Evolutionary conservation across 2,329 filamentous ascomycete species (phyloP), one percentile per base, ranked within the genome.

Genomic region (Ascomycota sp.): DNA sequence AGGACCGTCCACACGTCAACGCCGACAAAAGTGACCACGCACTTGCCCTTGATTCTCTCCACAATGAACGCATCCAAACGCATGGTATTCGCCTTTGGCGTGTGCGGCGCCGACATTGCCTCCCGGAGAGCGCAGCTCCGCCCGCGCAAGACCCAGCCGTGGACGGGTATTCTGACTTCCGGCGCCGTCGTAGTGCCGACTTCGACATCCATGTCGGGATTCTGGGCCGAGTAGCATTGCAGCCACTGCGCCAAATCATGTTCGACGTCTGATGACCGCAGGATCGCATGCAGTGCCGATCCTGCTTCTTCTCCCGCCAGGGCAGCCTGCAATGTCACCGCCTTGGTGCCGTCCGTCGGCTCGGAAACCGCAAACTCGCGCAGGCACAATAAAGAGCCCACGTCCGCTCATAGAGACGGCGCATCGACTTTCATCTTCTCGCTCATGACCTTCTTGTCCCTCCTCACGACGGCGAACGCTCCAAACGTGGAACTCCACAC

Each of bases 401-500:
- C 40, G 42, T 92, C 77, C 26, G 75, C 62, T 75, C 78, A 82
- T 1, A 95, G 55, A 0, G 62, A 68, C 37, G 71, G 69, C n/a
- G 65, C 61, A 27, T 68, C 62, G 26, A 92, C 64, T 8, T 60
- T 55, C 28, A 92, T 72, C 41, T 70, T 62, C 28, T 76, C 72
- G 34, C 70, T 72, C 36, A 84, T 80, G 25, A 92, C 72, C 47
- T 84, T 73, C 40, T 74, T 81, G 44, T 93, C 84, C 46, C 77
- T 76, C 32, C 89, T 72, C 31, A 92, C 68, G 3, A 82, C 83
- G 27, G 82, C 79, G 57, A 86, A 95, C 0, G 86, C 80, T 5
- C 89, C 89, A 53, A 80, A 92, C 0, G 76, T 70, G 27, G 89
- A 95, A 43, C 83, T 86, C 41, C 83, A 68, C 7, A 95, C 84